Evolutionary conservation across 352 stramenopile genomes (phyloP).

Genomic region (Pythium rhizo-oryzae): DNA sequence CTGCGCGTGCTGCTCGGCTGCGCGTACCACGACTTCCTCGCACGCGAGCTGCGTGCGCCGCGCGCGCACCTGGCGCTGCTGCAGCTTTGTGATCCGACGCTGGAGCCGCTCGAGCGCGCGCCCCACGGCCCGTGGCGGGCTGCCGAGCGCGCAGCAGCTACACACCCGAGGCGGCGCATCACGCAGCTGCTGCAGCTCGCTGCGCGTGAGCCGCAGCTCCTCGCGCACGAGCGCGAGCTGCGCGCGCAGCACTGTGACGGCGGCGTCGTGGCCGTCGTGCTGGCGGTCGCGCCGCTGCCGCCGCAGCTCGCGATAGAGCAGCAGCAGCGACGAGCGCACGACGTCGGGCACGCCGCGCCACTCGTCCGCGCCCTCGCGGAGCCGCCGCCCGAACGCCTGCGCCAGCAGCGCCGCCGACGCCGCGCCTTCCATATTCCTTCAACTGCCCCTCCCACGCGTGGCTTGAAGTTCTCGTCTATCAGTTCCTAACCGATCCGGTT

Average conservation of each 20-base stretch:
- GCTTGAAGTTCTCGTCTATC: not conserved
- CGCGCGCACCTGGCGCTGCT: not conserved
- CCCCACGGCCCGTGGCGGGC: not conserved
- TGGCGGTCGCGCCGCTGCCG: constrained; percentile 15
- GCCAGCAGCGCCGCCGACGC: constrained; percentile 30
- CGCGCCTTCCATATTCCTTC: too few species aligned
- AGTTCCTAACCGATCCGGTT: not conserved
- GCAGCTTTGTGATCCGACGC: not conserved
- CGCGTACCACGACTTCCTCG: constrained; percentile 14
- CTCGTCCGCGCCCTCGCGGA: constrained; percentile 41
- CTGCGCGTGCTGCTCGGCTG: constrained; percentile 22
- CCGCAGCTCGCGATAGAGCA: constrained; percentile 51
- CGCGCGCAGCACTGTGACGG: not conserved
- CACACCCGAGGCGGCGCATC: not conserved
- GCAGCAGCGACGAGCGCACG: constrained; percentile 55
- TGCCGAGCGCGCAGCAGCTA: not conserved
- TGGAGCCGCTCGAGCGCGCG: not conserved
- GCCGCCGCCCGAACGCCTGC: constrained; percentile 39
- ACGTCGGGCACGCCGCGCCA: constrained; percentile 52
- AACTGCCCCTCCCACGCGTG: too few species aligned
- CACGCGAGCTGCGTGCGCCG: constrained; percentile 19
- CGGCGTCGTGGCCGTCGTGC: not conserved
- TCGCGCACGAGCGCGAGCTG: constrained; percentile 16
- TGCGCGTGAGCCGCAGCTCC: constrained; percentile 17
- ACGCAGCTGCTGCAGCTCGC: constrained; percentile 4